Percentiles rank a stretch among this genome's conserved stretches.
Conservation (phyloP, 176 grass and related monocot species). For the Oryza glumipatula region DNA sequence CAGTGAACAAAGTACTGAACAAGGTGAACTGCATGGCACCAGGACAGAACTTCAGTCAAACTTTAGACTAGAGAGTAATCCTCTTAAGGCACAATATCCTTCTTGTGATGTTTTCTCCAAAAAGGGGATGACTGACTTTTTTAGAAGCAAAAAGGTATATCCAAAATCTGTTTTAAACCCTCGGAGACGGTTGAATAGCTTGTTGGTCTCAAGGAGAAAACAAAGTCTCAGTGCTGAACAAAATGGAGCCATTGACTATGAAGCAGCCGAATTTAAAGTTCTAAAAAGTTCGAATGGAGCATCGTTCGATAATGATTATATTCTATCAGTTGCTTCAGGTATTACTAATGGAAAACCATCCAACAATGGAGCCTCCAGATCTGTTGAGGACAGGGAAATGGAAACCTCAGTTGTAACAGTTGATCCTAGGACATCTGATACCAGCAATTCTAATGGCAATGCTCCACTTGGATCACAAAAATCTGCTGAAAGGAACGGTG, state of each 20-base stretch:
- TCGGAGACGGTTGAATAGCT: conserved; percentile 49
- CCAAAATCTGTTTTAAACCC: conserved; percentile 74
- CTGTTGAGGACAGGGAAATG: conserved; percentile 50
- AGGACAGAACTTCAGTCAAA: conserved; percentile 48
- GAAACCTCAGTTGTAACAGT: conserved; percentile 37
- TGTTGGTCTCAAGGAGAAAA: conserved; percentile 45
- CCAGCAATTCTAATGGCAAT: conserved; percentile 43
- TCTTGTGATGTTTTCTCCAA: conserved; percentile 80
- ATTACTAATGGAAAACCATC: conserved; percentile 56
- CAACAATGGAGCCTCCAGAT: conserved; percentile 52
- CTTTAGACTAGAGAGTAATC: conserved; percentile 57
- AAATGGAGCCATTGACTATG: conserved; percentile 42
- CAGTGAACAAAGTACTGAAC: conserved; percentile 35
- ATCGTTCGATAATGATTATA: conserved; percentile 55
- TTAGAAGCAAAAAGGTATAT: conserved; percentile 75
- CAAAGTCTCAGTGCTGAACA: conserved; percentile 35
- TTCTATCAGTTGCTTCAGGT: conserved; percentile 55
- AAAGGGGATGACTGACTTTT: conserved; percentile 82
- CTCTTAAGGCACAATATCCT: conserved; percentile 90
- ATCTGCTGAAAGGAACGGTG: conserved; percentile 46
- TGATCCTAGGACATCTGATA: conserved; percentile 52
- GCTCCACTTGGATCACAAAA: conserved; percentile 44
- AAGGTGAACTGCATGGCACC: conserved; percentile 43
- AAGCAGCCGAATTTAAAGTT: conserved; percentile 48
- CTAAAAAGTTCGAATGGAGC: conserved; percentile 49